Evolutionary conservation across 371 early-diverging fungal species (phyloP).

Genomic region (Phascolomyces articulosus): DNA sequence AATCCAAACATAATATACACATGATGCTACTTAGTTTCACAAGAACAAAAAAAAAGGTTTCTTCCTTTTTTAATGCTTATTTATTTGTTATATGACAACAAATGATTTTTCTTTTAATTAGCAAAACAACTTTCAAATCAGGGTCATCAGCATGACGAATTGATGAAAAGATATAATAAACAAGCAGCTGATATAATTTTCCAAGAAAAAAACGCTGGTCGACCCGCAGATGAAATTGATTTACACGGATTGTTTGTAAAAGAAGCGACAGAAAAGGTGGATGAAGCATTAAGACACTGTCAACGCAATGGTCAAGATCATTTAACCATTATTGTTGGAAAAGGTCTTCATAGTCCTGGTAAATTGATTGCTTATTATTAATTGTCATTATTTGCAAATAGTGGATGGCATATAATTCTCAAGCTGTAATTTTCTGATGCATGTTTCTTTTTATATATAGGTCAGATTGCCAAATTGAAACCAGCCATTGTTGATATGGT

Average conservation of each 20-base stretch:
- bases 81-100: too few relatives aligned
- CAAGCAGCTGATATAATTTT: slow-evolving; percentile 57
- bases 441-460: slow-evolving; percentile 8
- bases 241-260: slow-evolving; percentile 63
- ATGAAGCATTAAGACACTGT: slow-evolving; percentile 52
- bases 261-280: slow-evolving; percentile 58
- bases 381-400: too few relatives aligned
- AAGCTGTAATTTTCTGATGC: too few relatives aligned
- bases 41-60: too few relatives aligned
- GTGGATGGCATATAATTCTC: too few relatives aligned
- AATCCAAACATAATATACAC: too few relatives aligned
- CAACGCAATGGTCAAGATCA: slow-evolving; percentile 39
- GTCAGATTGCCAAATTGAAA: slow-evolving; percentile 61
- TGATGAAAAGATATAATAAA: slow-evolving; percentile 58
- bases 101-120: slow-evolving; percentile 2
- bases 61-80: too few relatives aligned
- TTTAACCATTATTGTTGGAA: slow-evolving; percentile 65
- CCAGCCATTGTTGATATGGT: slow-evolving; percentile 62
- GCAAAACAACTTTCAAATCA: slow-evolving; percentile 58
- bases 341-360: slow-evolving; percentile 62
- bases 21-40: not conserved
- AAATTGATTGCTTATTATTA: not conserved
- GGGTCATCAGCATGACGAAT: slow-evolving; percentile 52
- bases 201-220: slow-evolving; percentile 50
- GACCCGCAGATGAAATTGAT: slow-evolving; percentile 58